Percentiles rank a stretch among this genome's conserved stretches.
Evolutionary conservation across 2,329 filamentous ascomycete species (phyloP).

Genomic region (Aureobasidium namibiae): DNA sequence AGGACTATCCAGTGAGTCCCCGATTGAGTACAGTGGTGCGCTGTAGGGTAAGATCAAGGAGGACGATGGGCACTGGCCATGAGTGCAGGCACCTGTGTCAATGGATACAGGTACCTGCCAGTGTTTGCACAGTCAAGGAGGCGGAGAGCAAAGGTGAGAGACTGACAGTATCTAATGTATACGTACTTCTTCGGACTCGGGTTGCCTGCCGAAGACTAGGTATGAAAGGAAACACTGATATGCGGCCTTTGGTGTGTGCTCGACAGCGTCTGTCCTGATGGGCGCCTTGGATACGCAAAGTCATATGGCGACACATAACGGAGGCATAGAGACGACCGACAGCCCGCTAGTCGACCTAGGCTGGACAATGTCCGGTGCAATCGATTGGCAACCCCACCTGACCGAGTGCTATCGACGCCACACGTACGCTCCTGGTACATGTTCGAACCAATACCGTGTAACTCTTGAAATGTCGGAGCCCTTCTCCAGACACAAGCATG

Average conservation of each 20-base stretch:
- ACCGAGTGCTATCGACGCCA: background rate
- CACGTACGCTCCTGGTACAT: background rate
- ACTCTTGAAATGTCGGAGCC: background rate
- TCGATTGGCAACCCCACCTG: background rate
- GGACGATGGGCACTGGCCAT: background rate
- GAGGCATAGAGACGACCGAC: background rate
- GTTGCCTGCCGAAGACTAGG: background rate
- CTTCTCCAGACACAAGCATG: background rate
- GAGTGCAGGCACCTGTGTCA: background rate
- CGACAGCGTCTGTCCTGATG: background rate
- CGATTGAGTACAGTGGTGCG: no score
- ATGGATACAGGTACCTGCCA: background rate
- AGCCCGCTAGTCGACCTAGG: background rate
- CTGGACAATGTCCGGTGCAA: background rate
- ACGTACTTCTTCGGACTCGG: background rate
- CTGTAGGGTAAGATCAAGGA: background rate
- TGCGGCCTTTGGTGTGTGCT: background rate
- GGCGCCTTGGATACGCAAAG: background rate
- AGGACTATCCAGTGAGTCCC: no score
- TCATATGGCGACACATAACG: background rate
- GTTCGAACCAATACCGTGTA: background rate
- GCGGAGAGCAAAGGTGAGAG: background rate
- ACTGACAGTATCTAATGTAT: background rate
- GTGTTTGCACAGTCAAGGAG: background rate
- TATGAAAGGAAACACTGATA: background rate